Percentiles rank a stretch among this genome's conserved stretches.
phyloP scores from a whole-genome alignment of 495 filamentous ascomycete species.

The Platismatia glauca region DNA sequence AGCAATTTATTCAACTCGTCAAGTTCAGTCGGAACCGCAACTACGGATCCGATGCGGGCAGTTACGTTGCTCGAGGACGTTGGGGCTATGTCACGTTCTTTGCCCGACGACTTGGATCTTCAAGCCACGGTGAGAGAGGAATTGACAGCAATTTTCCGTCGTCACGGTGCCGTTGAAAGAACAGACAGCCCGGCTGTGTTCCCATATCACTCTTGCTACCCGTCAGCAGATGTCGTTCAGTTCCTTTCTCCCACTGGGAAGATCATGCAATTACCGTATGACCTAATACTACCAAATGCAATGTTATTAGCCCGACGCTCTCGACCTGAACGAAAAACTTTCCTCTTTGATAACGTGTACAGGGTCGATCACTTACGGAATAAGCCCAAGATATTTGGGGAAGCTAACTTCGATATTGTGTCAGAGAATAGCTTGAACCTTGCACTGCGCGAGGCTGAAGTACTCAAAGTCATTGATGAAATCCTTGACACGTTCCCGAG shows the following conservation, averaged over 20 bases:
- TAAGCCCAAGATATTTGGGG: slow-evolving; percentile 72
- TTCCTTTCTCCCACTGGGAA: slow-evolving; percentile 76
- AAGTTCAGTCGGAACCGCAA: background rate
- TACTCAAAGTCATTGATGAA: slow-evolving; percentile 90
- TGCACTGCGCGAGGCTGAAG: slow-evolving; percentile 88
- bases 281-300: slow-evolving; percentile 83
- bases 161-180: slow-evolving; percentile 78
- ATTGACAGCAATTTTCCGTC: slow-evolving; percentile 71
- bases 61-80: slow-evolving; percentile 20
- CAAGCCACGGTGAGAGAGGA: slow-evolving; percentile 68
- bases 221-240: slow-evolving; percentile 50
- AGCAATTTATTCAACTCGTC: slow-evolving; percentile 32
- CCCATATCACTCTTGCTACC: slow-evolving; percentile 71
- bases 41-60: slow-evolving; percentile 8
- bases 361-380: slow-evolving; percentile 67
- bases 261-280: slow-evolving; percentile 81
- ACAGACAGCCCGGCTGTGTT: slow-evolving; percentile 63
- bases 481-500: slow-evolving; percentile 75
- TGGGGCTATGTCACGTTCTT: slow-evolving; percentile 14
- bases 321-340: slow-evolving; percentile 62
- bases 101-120: slow-evolving; percentile 54
- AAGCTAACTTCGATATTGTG: slow-evolving; percentile 93
- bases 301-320: slow-evolving; percentile 69
- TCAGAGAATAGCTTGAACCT: slow-evolving; percentile 70
- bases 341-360: slow-evolving; percentile 83